Conservation (phyloP, 2,329 filamentous ascomycete species). For the Balansia obtecta region DNA sequence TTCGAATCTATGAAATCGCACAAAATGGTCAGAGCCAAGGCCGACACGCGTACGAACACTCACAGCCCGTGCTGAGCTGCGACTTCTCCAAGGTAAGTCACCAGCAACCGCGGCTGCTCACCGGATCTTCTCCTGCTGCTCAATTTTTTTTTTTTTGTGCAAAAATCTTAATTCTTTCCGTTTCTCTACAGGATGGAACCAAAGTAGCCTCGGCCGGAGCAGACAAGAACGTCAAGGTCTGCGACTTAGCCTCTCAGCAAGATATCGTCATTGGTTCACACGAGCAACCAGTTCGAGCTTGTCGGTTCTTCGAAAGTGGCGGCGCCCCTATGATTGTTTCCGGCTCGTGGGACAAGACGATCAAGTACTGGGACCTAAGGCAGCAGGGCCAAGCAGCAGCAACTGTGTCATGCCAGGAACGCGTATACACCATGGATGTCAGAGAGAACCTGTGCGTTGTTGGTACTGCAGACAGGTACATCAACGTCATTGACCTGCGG, state of each 20-base stretch:
- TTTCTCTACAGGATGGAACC: slow-evolving; percentile 60
- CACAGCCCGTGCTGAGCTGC: slow-evolving; percentile 70
- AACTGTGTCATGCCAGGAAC: slow-evolving; percentile 56
- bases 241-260: slow-evolving; percentile 62
- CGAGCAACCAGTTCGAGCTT: slow-evolving; percentile 68
- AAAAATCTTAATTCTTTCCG: background rate
- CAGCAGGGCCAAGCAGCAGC: slow-evolving; percentile 48
- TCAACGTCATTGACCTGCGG: slow-evolving; percentile 86
- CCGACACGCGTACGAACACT: slow-evolving; percentile 76
- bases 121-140: background rate
- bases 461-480: slow-evolving; percentile 88
- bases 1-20: slow-evolving; percentile 90
- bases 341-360: slow-evolving; percentile 81
- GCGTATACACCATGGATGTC: slow-evolving; percentile 86
- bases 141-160: no score
- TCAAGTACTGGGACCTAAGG: slow-evolving; percentile 82
- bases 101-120: background rate
- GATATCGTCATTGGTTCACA: slow-evolving; percentile 70
- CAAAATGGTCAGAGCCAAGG: slow-evolving; percentile 66
- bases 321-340: slow-evolving; percentile 76
- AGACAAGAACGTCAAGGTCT: slow-evolving; percentile 80
- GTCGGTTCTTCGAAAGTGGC: slow-evolving; percentile 63
- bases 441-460: slow-evolving; percentile 80
- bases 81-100: slow-evolving; percentile 74
- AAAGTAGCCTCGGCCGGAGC: slow-evolving; percentile 81